These are phyloP conservation scores for Pinus tabuliformis DNA, from an alignment of 75 land plant species.

Conservation along the genomic window DNA sequence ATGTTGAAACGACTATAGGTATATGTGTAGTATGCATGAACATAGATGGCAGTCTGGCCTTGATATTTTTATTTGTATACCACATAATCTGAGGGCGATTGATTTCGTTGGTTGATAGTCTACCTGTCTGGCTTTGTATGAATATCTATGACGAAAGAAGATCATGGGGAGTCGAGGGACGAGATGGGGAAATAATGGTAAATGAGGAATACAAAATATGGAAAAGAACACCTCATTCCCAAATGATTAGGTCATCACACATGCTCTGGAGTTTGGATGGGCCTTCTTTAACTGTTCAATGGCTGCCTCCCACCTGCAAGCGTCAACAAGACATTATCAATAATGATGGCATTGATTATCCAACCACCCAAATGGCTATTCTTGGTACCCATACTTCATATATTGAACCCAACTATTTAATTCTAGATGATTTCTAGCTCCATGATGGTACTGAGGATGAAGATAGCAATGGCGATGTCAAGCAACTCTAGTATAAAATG, in stretches of 20 bases:
- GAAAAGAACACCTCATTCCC: slow-evolving; percentile 95
- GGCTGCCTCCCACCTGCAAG: slow-evolving; percentile 25
- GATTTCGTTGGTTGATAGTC: too few relatives aligned
- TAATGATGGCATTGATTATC: slow-evolving; percentile 32
- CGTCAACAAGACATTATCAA: too few relatives aligned
- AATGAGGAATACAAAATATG: slow-evolving; percentile 76
- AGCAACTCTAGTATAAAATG: too few relatives aligned
- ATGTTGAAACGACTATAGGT: too few relatives aligned
- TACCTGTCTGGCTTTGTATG: too few relatives aligned
- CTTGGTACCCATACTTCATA: slow-evolving; percentile 92
- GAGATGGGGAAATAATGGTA: slow-evolving; percentile 53
- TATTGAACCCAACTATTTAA: slow-evolving; percentile 31
- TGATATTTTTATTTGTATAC: too few relatives aligned
- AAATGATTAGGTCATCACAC: slow-evolving; percentile 81
- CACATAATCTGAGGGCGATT: too few relatives aligned
- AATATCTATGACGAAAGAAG: slow-evolving; percentile 65
- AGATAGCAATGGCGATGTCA: too few relatives aligned
- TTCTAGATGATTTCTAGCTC: too few relatives aligned
- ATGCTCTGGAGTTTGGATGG: slow-evolving; percentile 64
- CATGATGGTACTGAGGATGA: too few relatives aligned
- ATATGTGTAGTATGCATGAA: too few relatives aligned
- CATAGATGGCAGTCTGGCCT: too few relatives aligned
- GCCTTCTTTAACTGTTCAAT: slow-evolving; percentile 94
- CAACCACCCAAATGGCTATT: slow-evolving; percentile 42
- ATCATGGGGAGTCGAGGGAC: slow-evolving; percentile 67